These are phyloP conservation scores for Acorus calamus DNA, from an alignment of 106 monocot species.

Conservation along the genomic window DNA sequence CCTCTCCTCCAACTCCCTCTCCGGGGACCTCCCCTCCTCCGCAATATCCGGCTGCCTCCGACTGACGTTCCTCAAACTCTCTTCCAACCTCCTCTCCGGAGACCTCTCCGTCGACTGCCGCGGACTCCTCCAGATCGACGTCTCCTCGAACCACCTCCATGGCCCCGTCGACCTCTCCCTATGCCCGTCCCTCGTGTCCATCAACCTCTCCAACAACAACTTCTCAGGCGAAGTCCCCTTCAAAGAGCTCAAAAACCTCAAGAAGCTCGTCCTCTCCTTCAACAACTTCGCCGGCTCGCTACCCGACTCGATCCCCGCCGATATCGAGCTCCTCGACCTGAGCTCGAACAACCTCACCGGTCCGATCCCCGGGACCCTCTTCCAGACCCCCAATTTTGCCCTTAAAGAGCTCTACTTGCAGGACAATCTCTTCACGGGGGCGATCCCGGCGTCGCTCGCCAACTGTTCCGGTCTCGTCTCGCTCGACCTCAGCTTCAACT, in stretches of 20 bases:
- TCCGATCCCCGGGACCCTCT: slow-evolving; percentile 34
- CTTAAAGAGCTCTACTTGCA: slow-evolving; percentile 64
- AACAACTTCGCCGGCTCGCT: slow-evolving; percentile 41
- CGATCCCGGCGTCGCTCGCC: slow-evolving; percentile 36
- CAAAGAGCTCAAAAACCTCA: no score
- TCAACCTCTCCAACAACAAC: no score
- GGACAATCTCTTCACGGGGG: slow-evolving; percentile 51
- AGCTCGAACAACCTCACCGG: slow-evolving; percentile 57
- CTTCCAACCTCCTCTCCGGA: no score
- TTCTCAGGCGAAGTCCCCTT: no score
- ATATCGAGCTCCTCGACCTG: slow-evolving; percentile 50
- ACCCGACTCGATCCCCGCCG: slow-evolving; percentile 20
- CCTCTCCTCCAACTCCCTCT: no score
- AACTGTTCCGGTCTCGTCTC: slow-evolving; percentile 57
- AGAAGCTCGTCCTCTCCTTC: no score
- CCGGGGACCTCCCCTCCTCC: no score
- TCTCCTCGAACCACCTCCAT: slow-evolving; percentile 37
- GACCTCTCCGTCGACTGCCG: no score
- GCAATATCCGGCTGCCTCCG: no score
- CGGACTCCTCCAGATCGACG: slow-evolving; percentile 56
- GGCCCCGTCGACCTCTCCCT: slow-evolving; percentile 19
- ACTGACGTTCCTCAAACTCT: no score
- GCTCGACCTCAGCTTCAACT: slow-evolving; percentile 77
- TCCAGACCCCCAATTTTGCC: slow-evolving; percentile 7
- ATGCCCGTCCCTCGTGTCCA: slow-evolving; percentile 19